Evolutionary conservation across 2,329 filamentous ascomycete genomes (phyloP).

Genomic region (Aspergillus pseudoglaucus): DNA sequence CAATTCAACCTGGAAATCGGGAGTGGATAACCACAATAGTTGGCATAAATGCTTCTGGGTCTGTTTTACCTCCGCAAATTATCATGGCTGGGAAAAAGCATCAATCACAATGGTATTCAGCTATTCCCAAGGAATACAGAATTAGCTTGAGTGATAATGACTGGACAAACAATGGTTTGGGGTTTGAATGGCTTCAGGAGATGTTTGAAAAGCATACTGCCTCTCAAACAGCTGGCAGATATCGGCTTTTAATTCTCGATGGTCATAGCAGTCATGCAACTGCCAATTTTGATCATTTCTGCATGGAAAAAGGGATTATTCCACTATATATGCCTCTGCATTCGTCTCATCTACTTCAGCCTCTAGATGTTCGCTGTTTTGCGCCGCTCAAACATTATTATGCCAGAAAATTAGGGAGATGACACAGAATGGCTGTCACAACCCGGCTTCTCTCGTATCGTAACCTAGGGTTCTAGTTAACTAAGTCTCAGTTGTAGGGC

Average conservation of each 20-base stretch:
- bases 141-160: not conserved
- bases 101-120: not conserved
- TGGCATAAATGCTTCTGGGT: not conserved
- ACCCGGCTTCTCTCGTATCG: too few species aligned
- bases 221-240: too few species aligned
- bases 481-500: too few species aligned
- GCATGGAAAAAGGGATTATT: too few species aligned
- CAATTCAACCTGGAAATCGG: not conserved
- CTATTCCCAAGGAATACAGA: not conserved
- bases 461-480: too few species aligned
- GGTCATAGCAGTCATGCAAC: not conserved
- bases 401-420: too few species aligned
- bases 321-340: not conserved
- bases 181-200: constrained; percentile 1
- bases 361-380: not conserved
- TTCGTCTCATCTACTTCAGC: not conserved
- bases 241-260: not conserved
- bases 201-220: constrained; percentile 1
- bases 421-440: too few species aligned
- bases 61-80: not conserved
- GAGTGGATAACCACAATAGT: not conserved
- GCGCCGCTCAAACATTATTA: not conserved
- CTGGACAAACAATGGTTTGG: not conserved
- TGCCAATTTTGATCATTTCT: not conserved
- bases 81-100: not conserved